Percentiles rank a stretch among this genome's conserved stretches.
These are phyloP conservation scores for Xeromyces bisporus DNA, from an alignment of 495 filamentous ascomycete species.

Conservation along the genomic window DNA sequence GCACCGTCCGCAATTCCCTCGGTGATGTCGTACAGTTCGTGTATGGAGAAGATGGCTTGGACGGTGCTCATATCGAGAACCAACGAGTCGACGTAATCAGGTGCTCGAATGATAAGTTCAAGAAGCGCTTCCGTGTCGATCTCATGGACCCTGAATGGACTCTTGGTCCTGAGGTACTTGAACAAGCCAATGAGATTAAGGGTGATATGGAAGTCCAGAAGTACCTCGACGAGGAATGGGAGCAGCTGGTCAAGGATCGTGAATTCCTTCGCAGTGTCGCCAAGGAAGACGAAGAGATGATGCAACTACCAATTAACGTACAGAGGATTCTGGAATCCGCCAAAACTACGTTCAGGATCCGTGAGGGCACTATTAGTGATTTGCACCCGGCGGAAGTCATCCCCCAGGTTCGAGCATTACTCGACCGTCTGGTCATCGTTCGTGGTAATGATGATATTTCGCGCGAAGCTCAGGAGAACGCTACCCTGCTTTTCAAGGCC, in stretches of 20 bases:
- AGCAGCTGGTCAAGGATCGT: constrained; percentile 57
- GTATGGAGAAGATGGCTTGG: constrained; percentile 93
- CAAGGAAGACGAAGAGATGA: constrained; percentile 56
- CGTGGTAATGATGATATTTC: constrained; percentile 71
- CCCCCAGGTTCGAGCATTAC: constrained; percentile 55
- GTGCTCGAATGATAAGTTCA: constrained; percentile 54
- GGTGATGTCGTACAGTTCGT: constrained; percentile 96
- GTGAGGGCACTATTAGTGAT: constrained; percentile 68
- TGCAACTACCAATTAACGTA: constrained; percentile 86
- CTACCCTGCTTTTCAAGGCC: constrained; percentile 79
- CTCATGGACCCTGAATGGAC: constrained; percentile 68
- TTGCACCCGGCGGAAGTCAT: constrained; percentile 81
- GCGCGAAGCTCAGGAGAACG: constrained; percentile 68
- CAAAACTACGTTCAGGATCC: constrained; percentile 77
- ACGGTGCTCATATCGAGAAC: constrained; percentile 78
- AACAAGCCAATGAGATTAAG: constrained; percentile 71
- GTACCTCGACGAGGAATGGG: constrained; percentile 77
- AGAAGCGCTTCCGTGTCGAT: constrained; percentile 72
- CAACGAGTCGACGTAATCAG: constrained; percentile 76
- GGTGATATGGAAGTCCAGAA: constrained; percentile 74
- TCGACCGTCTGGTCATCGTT: constrained; percentile 66
- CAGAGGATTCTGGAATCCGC: constrained; percentile 79
- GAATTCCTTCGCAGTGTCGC: constrained; percentile 51
- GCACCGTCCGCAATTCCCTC: constrained; percentile 89
- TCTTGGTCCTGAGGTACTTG: constrained; percentile 51